Base-by-base conservation (phyloP, 495 filamentous ascomycete genomes). In the Podospora bellae-mahoneyi region DNA sequence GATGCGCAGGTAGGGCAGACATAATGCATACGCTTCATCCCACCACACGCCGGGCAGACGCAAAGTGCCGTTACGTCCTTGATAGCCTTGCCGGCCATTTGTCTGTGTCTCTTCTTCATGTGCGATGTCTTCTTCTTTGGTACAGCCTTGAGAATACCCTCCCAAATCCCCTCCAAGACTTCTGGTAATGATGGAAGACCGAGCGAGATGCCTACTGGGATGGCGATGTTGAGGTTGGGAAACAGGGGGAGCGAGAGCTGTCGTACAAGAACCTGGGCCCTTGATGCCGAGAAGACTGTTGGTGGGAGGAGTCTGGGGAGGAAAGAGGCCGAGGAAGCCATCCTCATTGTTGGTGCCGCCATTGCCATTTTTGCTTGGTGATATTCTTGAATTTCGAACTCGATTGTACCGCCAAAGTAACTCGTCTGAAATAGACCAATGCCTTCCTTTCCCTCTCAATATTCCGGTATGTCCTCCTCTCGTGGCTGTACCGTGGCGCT, bases 111-210 rank as follows among this genome's bases (percentile, higher is more conserved):
- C 82, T 91, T 96, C 84, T 96, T 97, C 85, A 91, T 92, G 78
- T 99, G 91, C 27, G 94, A 97, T 10, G 93, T 96, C 87, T 98
- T 99, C 82, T 97, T 98, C 85, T 99, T 99, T 10, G 95, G 95
- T 5, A 97, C 95, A 4, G 95, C 95, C 69, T 89, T 88, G 44
- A 99, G 88, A 53, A 98, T 86, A 2, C 90, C 92, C 69, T 97
- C 96, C 92, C 94, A 98, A 68, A 99, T 85, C 53, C 88, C 91
- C 59, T 85, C 85, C 19, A 96, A 77, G 3, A 95, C 71, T 15
- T 76, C 79, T 15, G 79, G 79, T 77, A 86, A 73, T 53, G 74
- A 79, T 15, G 82, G 82, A n/a, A 84, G 70, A 34, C 83, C 86
- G 67, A 86, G 77, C 60, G 82, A 82, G 68, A 90, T 82, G n/a